Evolutionary conservation across 2,329 filamentous ascomycete species (phyloP).

Genomic region (Cladophialophora bantiana): DNA sequence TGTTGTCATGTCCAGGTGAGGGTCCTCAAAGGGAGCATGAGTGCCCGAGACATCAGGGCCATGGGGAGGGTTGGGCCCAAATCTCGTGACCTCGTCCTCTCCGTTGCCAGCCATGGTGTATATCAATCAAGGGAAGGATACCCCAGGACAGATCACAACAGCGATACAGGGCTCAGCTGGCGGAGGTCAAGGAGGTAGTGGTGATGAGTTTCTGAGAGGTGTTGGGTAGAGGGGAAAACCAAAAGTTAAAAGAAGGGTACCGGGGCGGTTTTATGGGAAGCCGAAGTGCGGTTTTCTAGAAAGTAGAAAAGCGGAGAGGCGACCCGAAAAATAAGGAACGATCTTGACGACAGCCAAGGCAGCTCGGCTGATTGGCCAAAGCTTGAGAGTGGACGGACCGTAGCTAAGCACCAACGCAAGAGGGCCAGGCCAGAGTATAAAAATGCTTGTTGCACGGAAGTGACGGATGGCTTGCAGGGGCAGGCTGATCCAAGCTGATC

Average conservation of each 20-base stretch:
- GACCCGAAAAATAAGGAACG: conserved; percentile 22
- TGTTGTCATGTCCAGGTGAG: conserved; percentile 58
- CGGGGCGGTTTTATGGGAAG: conserved; percentile 17
- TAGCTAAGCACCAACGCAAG: conserved; percentile 23
- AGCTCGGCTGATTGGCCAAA: conserved; percentile 12
- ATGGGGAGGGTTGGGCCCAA: conserved; percentile 50
- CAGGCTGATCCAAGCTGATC: background rate
- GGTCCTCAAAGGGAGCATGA: conserved; percentile 51
- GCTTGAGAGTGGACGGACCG: conserved; percentile 12
- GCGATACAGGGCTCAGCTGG: background rate
- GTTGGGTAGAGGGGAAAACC: background rate
- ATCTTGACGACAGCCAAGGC: conserved; percentile 30
- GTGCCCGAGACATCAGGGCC: conserved; percentile 56
- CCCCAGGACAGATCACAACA: conserved; percentile 6
- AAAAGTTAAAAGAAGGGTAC: background rate
- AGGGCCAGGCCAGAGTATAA: conserved; percentile 17
- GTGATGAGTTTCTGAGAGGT: background rate
- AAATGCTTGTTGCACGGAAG: conserved; percentile 33
- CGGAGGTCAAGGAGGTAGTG: background rate
- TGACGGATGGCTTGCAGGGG: conserved; percentile 24
- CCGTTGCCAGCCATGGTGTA: conserved; percentile 30
- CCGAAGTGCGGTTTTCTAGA: no score
- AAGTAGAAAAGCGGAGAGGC: conserved; percentile 7
- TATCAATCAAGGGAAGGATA: conserved; percentile 3
- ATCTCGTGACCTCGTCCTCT: conserved; percentile 28